These are phyloP conservation scores for Berberis thunbergii DNA, from an alignment of 164 flowering plant genomes.

Conservation along the genomic window DNA sequence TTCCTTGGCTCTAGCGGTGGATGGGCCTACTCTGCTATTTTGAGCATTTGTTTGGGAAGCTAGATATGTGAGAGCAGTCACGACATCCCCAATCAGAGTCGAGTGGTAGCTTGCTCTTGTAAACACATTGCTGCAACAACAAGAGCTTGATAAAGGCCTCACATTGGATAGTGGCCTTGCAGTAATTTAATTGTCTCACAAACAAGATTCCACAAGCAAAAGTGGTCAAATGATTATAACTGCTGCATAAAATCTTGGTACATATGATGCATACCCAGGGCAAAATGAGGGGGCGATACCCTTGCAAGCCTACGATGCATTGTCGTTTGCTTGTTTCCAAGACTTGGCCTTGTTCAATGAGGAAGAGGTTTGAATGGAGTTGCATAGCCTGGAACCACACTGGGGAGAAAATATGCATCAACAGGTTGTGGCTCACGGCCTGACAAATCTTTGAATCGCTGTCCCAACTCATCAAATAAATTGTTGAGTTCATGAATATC, in stretches of 20 bases:
- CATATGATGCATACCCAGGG: slow-evolving; percentile 50
- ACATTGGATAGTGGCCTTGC: slow-evolving; percentile 25
- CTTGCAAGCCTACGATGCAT: slow-evolving; percentile 65
- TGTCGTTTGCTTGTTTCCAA: slow-evolving; percentile 59
- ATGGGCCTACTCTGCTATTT: too few relatives aligned
- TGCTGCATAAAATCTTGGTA: not conserved
- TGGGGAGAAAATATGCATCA: slow-evolving; percentile 87
- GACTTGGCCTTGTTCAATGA: slow-evolving; percentile 38
- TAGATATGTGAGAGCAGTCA: too few relatives aligned
- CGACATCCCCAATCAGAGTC: too few relatives aligned
- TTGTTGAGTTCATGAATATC: slow-evolving; percentile 43
- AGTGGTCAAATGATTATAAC: not conserved
- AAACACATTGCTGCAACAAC: too few relatives aligned
- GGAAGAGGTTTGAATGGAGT: slow-evolving; percentile 79
- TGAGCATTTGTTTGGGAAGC: too few relatives aligned
- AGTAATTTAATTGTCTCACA: slow-evolving; percentile 5
- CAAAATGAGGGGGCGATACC: slow-evolving; percentile 80
- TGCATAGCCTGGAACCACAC: slow-evolving; percentile 50
- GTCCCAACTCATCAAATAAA: slow-evolving; percentile 75
- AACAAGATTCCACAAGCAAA: slow-evolving; percentile 2
- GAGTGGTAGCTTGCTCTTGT: too few relatives aligned
- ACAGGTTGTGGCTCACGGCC: slow-evolving; percentile 78
- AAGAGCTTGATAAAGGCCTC: too few relatives aligned
- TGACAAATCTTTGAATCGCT: slow-evolving; percentile 73
- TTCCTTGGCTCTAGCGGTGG: too few relatives aligned